Conservation (phyloP, 352 stramenopile genomes). For the Phytophthora idaei region DNA sequence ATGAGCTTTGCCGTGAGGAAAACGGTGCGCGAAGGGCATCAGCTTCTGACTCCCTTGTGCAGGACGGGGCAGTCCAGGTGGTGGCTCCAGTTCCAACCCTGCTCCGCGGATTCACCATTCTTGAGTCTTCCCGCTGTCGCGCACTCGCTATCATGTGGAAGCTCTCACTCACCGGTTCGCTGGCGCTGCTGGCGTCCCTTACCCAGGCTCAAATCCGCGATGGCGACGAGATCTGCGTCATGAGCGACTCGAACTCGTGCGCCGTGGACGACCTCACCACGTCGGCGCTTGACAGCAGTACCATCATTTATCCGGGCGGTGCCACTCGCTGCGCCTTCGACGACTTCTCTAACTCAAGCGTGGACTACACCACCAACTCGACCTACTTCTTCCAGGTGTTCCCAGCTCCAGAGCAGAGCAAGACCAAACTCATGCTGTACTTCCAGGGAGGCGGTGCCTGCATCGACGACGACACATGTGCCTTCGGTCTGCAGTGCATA, state of each 20-base stretch:
- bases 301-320: constrained; percentile 63
- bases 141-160: constrained; percentile 40
- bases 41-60: constrained; percentile 23
- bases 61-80: constrained; percentile 21
- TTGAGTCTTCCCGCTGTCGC: constrained; percentile 16
- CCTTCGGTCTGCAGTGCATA: constrained; percentile 68
- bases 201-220: constrained; percentile 39
- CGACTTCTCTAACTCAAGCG: constrained; percentile 47
- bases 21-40: constrained; percentile 22
- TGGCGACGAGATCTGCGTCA: constrained; percentile 60
- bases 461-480: constrained; percentile 68
- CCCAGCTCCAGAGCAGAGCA: constrained; percentile 49
- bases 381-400: constrained; percentile 85
- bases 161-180: constrained; percentile 32
- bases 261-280: constrained; percentile 53
- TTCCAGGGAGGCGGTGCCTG: constrained; percentile 76
- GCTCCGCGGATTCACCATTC: constrained; percentile 14
- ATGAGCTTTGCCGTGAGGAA: constrained; percentile 26
- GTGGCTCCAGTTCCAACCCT: constrained; percentile 14
- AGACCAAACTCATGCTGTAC: constrained; percentile 76
- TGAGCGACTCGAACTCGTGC: constrained; percentile 57
- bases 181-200: constrained; percentile 31
- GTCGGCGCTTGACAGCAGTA: constrained; percentile 51
- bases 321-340: constrained; percentile 64
- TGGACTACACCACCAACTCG: constrained; percentile 50